Evolutionary conservation across 2,329 filamentous ascomycete species (phyloP), one percentile per base, ranked within the genome.

Genomic region (Ophiocordyceps polyrhachis-furcata): DNA sequence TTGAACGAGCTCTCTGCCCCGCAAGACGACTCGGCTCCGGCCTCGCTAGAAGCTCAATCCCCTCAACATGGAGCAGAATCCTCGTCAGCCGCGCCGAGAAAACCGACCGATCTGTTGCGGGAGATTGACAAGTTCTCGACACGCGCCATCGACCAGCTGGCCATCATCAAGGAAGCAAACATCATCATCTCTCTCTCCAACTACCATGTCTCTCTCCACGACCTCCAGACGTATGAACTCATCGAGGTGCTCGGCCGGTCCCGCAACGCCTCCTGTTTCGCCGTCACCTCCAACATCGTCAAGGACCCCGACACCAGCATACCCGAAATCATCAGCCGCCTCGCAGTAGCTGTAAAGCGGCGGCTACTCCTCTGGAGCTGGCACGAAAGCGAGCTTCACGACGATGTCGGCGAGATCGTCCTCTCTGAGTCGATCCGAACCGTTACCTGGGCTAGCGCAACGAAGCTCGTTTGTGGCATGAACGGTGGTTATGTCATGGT

Each of bases 61-160:
- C 25, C 58, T 3, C 47, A 44, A 9, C 57, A 59, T 47, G 58
- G 54, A 38, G 50, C 55, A n/a, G 49, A 48, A 44, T 43, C 54
- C 45, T 45, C 51, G 49, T 60, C 56, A 43, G 58, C 50, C 47
- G 54, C 55, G 19, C 50, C 55, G 45, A 59, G 50, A 48, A 79
- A 71, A 53, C 71, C 82, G 5, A 87, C 87, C 11, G 88, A 94
- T 55, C 74, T 95, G 21, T 69, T 96, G 42, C 83, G 87, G 49
- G 93, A 96, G 60, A 73, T 94, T 44, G 91, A 98, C 53, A 91
- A 84, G 65, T 98, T 98, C 69, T 91, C 89, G 11, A 76, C 82
- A 31, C 79, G 86, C 49, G 80, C 87, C 45, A 80, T 98, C 50
- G 88, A 95, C 55, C 89, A 98, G 68, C 76, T 98, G 15, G 89